phyloP scores from a whole-genome alignment of 2,329 filamentous ascomycete species.

The Lasiodiplodia theobromae region DNA sequence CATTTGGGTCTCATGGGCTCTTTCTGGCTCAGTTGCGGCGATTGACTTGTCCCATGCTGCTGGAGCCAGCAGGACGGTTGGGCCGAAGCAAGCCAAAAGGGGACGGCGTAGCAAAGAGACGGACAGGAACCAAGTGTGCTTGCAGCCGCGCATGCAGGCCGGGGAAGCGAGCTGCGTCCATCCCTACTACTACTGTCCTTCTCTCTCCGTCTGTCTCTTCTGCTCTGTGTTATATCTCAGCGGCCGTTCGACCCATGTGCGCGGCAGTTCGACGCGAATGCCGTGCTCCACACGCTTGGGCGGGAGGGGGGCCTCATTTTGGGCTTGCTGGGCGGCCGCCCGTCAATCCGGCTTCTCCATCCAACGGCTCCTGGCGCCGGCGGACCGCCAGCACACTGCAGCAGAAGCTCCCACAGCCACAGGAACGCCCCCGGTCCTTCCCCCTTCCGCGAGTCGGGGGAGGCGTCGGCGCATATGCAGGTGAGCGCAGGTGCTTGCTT shows the following conservation, averaged over 20 bases:
- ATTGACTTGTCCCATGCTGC: slow-evolving; percentile 1
- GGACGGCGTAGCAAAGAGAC: neutral
- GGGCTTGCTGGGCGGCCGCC: neutral
- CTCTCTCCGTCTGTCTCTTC: neutral
- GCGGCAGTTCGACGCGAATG: slow-evolving; percentile 18
- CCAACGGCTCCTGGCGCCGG: slow-evolving; percentile 20
- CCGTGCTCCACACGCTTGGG: neutral
- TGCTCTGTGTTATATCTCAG: neutral
- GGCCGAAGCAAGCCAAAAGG: neutral
- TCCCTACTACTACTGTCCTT: neutral
- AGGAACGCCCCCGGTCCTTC: neutral
- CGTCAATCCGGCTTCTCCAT: neutral
- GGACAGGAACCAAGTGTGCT: neutral
- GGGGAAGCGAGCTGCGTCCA: slow-evolving; percentile 2
- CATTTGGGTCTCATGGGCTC: neutral
- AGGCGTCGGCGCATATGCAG: slow-evolving; percentile 19
- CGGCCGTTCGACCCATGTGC: neutral
- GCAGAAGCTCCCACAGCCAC: neutral
- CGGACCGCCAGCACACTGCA: neutral
- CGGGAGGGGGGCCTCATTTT: slow-evolving; percentile 10
- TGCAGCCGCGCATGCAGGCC: neutral
- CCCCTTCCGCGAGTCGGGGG: neutral
- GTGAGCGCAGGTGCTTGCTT: slow-evolving; percentile 5
- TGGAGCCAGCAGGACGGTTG: neutral
- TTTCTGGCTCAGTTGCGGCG: neutral